Conservation (phyloP, 805 yeast species). For the Saccharomycopsis sp. region DNA sequence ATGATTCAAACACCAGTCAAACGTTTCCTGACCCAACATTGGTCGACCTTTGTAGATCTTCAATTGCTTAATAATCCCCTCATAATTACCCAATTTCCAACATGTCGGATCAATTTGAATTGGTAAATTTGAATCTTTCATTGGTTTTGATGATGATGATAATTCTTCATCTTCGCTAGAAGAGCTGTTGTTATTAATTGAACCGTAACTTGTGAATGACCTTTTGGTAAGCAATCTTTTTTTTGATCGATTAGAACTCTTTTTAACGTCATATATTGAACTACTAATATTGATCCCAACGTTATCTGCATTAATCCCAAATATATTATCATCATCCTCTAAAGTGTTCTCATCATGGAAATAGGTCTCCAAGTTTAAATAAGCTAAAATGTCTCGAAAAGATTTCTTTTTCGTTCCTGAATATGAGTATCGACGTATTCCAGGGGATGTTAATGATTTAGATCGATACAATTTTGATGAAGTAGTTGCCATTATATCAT, state of each 20-base stretch:
- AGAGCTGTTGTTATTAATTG: no score
- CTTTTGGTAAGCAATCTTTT: constrained; percentile 12
- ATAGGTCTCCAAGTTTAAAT: constrained; percentile 14
- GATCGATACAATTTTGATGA: not conserved
- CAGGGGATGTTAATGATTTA: constrained; percentile 11
- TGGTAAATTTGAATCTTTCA: not conserved
- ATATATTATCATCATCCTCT: constrained; percentile 19
- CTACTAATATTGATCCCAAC: constrained; percentile 26
- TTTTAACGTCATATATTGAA: constrained; percentile 26
- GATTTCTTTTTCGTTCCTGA: not conserved
- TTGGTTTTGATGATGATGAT: constrained; percentile 2
- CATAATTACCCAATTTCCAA: constrained; percentile 17
- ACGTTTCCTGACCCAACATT: constrained; percentile 42
- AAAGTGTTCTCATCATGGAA: not conserved
- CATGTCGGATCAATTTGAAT: constrained; percentile 23
- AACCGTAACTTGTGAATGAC: not conserved
- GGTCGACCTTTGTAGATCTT: constrained; percentile 47
- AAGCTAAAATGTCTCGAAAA: not conserved
- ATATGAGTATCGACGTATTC: not conserved
- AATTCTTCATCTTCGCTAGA: no score
- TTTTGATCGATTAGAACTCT: constrained; percentile 30
- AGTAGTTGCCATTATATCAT: not conserved
- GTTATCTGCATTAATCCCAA: constrained; percentile 24
- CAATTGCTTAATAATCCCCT: constrained; percentile 32
- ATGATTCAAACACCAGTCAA: constrained; percentile 50